Evolutionary conservation across 345 rosid species (phyloP).

Genomic region (Euphorbia tirucalli): DNA sequence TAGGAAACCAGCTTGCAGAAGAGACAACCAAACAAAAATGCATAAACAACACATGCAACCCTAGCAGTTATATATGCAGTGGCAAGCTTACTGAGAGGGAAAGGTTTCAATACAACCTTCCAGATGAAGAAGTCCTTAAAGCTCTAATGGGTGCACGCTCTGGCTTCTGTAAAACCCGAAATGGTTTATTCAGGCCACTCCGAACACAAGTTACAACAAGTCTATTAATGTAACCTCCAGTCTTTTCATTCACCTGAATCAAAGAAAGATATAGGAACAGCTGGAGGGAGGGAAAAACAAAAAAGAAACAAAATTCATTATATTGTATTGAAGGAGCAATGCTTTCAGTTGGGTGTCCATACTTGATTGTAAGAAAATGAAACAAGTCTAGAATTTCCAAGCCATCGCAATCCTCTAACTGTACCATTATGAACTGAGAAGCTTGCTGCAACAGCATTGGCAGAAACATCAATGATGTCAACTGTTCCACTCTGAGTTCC

Average conservation of each 20-base stretch:
- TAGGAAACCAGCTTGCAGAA: neutral
- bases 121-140: conserved; percentile 92
- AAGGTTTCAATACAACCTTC: conserved; percentile 57
- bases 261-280: neutral
- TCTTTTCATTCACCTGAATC: conserved; percentile 80
- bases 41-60: neutral
- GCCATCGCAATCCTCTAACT: conserved; percentile 93
- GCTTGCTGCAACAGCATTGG: conserved; percentile 86
- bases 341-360: conserved; percentile 4
- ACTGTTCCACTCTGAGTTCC: conserved; percentile 91
- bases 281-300: neutral
- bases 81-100: conserved; percentile 9
- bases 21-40: neutral
- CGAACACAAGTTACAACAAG: conserved; percentile 90
- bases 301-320: neutral
- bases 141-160: conserved; percentile 96
- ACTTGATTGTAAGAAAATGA: conserved; percentile 88
- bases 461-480: conserved; percentile 88
- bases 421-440: conserved; percentile 71
- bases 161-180: conserved; percentile 93
- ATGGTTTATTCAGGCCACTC: conserved; percentile 87
- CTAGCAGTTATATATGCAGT: neutral
- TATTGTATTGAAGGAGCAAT: too few species aligned
- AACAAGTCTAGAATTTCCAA: conserved; percentile 95
- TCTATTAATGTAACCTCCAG: conserved; percentile 85